Evolutionary conservation across 2,329 filamentous ascomycete species (phyloP).

Genomic region (Diaporthe eres): DNA sequence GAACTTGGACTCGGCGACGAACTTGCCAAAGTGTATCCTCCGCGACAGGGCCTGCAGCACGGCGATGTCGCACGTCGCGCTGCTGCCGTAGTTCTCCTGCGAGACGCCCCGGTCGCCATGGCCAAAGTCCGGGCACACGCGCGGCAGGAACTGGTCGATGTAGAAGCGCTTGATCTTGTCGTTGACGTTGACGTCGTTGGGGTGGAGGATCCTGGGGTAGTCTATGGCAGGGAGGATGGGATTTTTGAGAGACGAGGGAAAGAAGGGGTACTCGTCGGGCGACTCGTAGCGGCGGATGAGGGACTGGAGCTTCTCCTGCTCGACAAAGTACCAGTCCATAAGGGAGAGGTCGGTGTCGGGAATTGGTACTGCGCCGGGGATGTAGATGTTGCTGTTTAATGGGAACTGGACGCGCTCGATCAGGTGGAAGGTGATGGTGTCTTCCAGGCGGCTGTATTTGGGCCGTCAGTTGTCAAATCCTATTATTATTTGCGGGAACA

Average conservation of each 20-base stretch:
- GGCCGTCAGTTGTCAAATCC: neutral
- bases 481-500: neutral
- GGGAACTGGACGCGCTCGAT: constrained; percentile 99
- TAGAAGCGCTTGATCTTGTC: constrained; percentile 88
- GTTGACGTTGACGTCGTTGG: constrained; percentile 93
- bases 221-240: constrained; percentile 89
- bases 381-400: constrained; percentile 89
- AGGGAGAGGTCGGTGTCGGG: constrained; percentile 82
- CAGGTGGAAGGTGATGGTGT: constrained; percentile 96
- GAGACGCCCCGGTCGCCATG: constrained; percentile 85
- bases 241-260: constrained; percentile 82
- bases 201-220: constrained; percentile 90
- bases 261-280: constrained; percentile 98
- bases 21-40: constrained; percentile 97
- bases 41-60: constrained; percentile 91
- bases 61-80: constrained; percentile 90
- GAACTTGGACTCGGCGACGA: constrained; percentile 97
- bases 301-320: constrained; percentile 93
- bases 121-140: constrained; percentile 84
- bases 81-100: constrained; percentile 95
- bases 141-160: constrained; percentile 84
- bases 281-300: constrained; percentile 95
- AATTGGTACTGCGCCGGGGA: constrained; percentile 82
- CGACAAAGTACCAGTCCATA: constrained; percentile 92
- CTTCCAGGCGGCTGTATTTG: constrained; percentile 84